These are phyloP conservation scores for Apodospora peruviana DNA, from an alignment of 495 filamentous ascomycete species.

Conservation along the genomic window DNA sequence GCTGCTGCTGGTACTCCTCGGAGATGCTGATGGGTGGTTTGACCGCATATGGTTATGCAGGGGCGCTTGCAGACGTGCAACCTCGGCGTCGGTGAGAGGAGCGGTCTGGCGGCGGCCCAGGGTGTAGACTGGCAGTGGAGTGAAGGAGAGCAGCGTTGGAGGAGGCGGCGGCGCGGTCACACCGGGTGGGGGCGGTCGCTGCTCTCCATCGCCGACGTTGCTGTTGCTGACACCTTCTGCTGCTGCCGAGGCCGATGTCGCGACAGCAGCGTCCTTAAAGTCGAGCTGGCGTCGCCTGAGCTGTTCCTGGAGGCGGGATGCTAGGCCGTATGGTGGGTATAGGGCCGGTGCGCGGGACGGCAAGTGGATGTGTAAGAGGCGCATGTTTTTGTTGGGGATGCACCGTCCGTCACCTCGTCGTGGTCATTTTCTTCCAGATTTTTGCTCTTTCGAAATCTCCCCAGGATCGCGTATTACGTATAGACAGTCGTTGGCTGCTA, in stretches of 20 bases:
- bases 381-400: constrained; percentile 6
- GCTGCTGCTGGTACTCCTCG: background rate
- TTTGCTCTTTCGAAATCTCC: too few relatives aligned
- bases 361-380: constrained; percentile 67
- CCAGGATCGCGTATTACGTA: too few relatives aligned
- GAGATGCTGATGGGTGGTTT: background rate
- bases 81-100: constrained; percentile 45
- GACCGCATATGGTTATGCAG: constrained; percentile 14
- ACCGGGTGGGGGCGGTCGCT: constrained; percentile 6
- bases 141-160: constrained; percentile 77
- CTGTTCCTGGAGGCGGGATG: constrained; percentile 36
- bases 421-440: too few relatives aligned
- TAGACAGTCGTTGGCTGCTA: too few relatives aligned
- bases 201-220: too few relatives aligned
- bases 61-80: constrained; percentile 31
- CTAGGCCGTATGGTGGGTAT: constrained; percentile 33
- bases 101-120: constrained; percentile 76
- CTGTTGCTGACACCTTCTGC: too few relatives aligned
- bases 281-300: constrained; percentile 26
- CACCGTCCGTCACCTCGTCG: too few relatives aligned
- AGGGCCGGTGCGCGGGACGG: constrained; percentile 32
- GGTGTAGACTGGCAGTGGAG: constrained; percentile 81
- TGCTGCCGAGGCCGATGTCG: too few relatives aligned
- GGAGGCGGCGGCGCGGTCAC: constrained; percentile 34
- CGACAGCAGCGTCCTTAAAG: constrained; percentile 19